phyloP scores from a whole-genome alignment of 208 protist genomes.

The Leptomonas seymouri region DNA sequence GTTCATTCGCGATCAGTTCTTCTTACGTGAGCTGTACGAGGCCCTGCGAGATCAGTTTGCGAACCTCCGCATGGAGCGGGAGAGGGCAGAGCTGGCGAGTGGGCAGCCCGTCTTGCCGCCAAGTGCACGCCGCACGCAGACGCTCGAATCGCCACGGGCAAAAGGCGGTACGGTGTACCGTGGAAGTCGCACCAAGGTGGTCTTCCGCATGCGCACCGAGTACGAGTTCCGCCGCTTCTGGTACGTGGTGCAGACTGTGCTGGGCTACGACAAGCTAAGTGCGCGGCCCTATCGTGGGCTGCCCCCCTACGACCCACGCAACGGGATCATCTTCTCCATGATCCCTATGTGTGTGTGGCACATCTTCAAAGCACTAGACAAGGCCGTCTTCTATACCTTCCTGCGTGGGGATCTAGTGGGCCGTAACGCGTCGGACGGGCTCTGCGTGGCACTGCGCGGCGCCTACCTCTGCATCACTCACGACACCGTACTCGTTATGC shows the following conservation, averaged over 20 bases:
- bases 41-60: conserved; percentile 63
- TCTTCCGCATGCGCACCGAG: conserved; percentile 61
- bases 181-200: conserved; percentile 37
- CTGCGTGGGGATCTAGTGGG: conserved; percentile 60
- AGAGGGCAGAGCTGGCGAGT: conserved; percentile 31
- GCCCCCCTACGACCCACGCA: conserved; percentile 76
- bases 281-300: conserved; percentile 62
- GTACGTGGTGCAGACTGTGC: conserved; percentile 65
- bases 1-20: conserved; percentile 58
- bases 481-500: conserved; percentile 64
- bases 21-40: conserved; percentile 67
- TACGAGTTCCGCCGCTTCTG: conserved; percentile 65
- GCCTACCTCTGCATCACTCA: conserved; percentile 72
- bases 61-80: conserved; percentile 50
- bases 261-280: conserved; percentile 73
- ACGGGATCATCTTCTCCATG: conserved; percentile 62
- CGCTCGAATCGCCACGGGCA: conserved; percentile 52
- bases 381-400: conserved; percentile 67
- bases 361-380: conserved; percentile 66
- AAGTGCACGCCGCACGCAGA: conserved; percentile 37
- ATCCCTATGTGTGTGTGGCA: conserved; percentile 73
- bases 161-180: conserved; percentile 28
- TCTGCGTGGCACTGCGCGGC: conserved; percentile 37
- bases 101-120: conserved; percentile 21
- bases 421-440: conserved; percentile 37